These are phyloP conservation scores for Erythrobasidium hasegawianum DNA, from an alignment of 1,284 basidiomycete species.

Conservation along the genomic window DNA sequence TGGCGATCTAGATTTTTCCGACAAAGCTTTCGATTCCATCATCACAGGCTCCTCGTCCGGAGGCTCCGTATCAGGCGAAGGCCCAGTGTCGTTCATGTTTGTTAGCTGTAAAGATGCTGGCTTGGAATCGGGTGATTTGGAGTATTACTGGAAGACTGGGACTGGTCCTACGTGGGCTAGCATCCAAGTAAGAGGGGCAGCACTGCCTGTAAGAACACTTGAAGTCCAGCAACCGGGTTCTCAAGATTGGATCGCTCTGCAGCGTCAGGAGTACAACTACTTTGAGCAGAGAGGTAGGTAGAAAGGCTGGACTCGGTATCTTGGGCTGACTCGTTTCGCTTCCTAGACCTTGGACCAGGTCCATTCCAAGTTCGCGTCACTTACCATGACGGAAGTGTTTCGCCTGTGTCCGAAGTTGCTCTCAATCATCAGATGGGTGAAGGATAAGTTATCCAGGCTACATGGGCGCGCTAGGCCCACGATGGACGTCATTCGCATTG, in stretches of 20 bases:
- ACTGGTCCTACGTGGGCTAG: neutral
- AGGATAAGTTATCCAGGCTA: no score
- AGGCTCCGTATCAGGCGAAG: neutral
- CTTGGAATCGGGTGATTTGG: neutral
- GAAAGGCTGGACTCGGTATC: no score
- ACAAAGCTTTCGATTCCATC: slow-evolving; percentile 1
- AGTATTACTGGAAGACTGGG: slow-evolving; percentile 1
- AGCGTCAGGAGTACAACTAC: slow-evolving; percentile 8
- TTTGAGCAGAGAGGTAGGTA: neutral
- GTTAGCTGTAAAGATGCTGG: neutral
- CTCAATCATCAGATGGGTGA: no score
- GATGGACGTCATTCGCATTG: no score
- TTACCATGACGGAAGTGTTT: neutral
- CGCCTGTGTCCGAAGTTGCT: no score
- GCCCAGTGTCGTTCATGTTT: neutral
- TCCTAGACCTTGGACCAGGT: neutral
- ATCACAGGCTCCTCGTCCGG: neutral
- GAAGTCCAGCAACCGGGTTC: neutral
- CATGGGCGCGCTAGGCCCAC: no score
- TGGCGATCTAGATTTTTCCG: neutral
- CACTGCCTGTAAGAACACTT: neutral
- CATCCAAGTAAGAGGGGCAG: neutral
- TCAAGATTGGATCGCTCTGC: neutral
- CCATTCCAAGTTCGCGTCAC: neutral
- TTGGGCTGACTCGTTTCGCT: no score